Evolutionary conservation across 495 filamentous ascomycete species (phyloP).

Genomic region (Podospora tetraspora): DNA sequence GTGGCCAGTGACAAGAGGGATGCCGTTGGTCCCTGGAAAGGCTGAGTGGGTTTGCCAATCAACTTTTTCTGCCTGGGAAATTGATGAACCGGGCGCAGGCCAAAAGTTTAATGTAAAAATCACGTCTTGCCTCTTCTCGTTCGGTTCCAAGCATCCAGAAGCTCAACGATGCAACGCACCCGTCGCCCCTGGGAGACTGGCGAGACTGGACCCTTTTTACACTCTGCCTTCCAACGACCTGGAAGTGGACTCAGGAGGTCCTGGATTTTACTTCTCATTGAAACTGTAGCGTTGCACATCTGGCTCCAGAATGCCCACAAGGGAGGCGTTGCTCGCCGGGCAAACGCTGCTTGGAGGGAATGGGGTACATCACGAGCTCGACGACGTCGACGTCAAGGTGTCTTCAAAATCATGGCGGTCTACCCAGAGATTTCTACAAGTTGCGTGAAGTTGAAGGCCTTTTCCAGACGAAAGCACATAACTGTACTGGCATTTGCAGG

Average conservation of each 20-base stretch:
- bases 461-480: neutral
- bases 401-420: neutral
- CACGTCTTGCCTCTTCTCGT: neutral
- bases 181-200: no score
- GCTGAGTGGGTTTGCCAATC: conserved; percentile 18
- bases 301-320: conserved; percentile 3
- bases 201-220: neutral
- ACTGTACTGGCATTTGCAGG: neutral
- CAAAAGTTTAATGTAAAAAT: conserved; percentile 1
- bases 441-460: neutral
- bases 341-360: neutral
- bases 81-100: conserved; percentile 20
- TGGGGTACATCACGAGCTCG: neutral
- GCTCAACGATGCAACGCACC: neutral
- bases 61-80: conserved; percentile 23
- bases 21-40: conserved; percentile 11
- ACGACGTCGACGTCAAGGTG: neutral
- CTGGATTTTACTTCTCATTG: neutral
- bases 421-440: neutral
- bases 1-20: neutral
- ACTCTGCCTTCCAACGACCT: neutral
- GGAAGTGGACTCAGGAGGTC: neutral
- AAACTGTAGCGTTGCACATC: conserved; percentile 5
- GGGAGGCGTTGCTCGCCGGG: neutral
- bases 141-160: neutral